Evolutionary conservation across 2,329 filamentous ascomycete genomes (phyloP), one percentile per base, ranked within the genome.

Genomic region (Neopestalotiopsis rosae): DNA sequence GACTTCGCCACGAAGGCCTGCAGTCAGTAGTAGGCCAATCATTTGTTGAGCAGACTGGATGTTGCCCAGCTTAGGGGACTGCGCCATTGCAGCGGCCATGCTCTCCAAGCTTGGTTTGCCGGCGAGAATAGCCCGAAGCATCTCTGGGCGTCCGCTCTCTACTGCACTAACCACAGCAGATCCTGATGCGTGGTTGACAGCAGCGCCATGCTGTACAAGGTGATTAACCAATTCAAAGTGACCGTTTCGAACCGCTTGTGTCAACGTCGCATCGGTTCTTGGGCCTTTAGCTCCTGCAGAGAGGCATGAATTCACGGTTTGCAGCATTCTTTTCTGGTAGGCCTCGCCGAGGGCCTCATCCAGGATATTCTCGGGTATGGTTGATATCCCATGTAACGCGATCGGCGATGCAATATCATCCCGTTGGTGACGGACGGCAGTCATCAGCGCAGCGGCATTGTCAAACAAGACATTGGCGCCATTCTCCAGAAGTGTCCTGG

Each of bases 131-230:
- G 49, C 14, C 9, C 17, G 42, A 49, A 65, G 42, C 62, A 65
- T n/a, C 7, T 30, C 30, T 40, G 38, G 62, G 20, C 40, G 40
- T 7, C 62, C 14, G 10, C 17, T 65, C 32, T 30, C 24, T 5
- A 65, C n/a, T 14, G 62, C 62, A 14, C 38, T 4, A 20, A 65
- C 17, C 5, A 65, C 62, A 28, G 62, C 62, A 10, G 62, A 34
- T 28, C 62, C 62, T 12, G n/a, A 24, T 14, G 34, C 6, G 6
- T 49, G 62, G 10, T 65, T n/a, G 40, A 65, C 62, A 9, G 62
- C 34, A 10, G 62, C 38, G 10, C 24, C 32, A 24, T 52, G n/a
- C 4, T 32, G 38, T 1, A 65, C 62, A 12, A 65, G 62, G 30
- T 30, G n/a, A 24, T 24, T 17, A 1, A 59, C 57, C 17, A 59